Evolutionary conservation across 345 rosid genomes (phyloP).

Genomic region (Eucalyptus marginata): DNA sequence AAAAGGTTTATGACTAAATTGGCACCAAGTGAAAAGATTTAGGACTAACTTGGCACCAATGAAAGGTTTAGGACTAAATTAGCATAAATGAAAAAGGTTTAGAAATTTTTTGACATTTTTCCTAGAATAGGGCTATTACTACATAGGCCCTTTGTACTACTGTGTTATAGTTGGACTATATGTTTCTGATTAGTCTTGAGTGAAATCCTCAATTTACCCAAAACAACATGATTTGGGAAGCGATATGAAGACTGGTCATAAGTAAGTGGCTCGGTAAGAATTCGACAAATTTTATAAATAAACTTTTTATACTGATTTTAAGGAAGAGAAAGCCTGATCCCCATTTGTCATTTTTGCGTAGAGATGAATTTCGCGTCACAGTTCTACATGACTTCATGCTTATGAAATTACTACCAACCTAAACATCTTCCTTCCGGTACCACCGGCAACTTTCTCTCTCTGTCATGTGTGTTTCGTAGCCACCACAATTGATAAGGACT

Average conservation of each 20-base stretch:
- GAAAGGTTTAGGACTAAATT: too few relatives aligned
- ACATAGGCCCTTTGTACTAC: not conserved
- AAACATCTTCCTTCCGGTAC: not conserved
- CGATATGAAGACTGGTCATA: not conserved
- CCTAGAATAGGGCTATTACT: not conserved
- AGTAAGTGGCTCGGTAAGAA: not conserved
- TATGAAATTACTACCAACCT: not conserved
- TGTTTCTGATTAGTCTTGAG: not conserved
- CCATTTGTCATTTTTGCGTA: not conserved
- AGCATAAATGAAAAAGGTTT: rapidly evolving
- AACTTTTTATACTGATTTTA: not conserved
- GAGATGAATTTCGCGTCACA: not conserved
- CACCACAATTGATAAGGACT: not conserved
- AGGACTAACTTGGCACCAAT: too few relatives aligned
- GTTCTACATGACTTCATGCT: not conserved
- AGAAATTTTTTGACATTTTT: too few relatives aligned
- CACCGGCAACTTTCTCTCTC: not conserved
- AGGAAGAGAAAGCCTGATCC: not conserved
- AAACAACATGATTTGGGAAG: not conserved
- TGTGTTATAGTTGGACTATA: not conserved
- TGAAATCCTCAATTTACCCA: not conserved
- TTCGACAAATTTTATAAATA: not conserved
- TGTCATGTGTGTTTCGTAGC: not conserved
- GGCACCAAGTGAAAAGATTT: too few relatives aligned
- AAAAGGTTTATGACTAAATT: too few relatives aligned